Base-by-base conservation (phyloP, 106 monocot genomes). In the Acanthochlamys bracteata region DNA sequence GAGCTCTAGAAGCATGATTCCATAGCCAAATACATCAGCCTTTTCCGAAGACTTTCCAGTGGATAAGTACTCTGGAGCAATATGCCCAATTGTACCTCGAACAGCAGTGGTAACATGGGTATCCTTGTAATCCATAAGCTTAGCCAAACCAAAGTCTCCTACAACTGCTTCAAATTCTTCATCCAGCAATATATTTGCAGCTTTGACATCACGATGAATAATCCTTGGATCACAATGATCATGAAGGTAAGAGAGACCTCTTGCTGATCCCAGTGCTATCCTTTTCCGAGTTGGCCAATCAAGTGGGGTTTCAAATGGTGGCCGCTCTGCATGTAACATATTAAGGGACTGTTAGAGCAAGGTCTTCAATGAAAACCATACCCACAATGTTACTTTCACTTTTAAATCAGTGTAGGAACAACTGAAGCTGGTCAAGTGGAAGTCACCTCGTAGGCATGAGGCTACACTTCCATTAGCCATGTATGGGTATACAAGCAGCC, bases 201-300 rank as follows among this genome's bases (percentile, higher is more conserved):
- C 96, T 71, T 96, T 96, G 17, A 96, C 96, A 80, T 96, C 96
- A 26, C 96, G 87, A 45, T 96, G 96, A 71, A 96, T 96, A 63
- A 96, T 96, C 76, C 88, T 96, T 13, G 96, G 96, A 78, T 96
- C 96, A 71, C 96, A 96, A 56, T 96, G 95, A 59, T 96, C 95
- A 49, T 96, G 95, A 66, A 91, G 70, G 26, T 91, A 96, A 21
- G 90, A 90, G 24, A 96, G 71, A 7, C 95, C 95, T 23, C 95
- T 80, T 20, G 95, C 90, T 64, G 95, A 80, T 54, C 95, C 95
- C 65, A 96, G 60, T 57, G 95, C 90, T 55, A 96, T 96, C 47
- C 70, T 57, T 59, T 68, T 82, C 42, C 95, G 82, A 39, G 76
- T 88, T 43, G 62, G 66, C 95, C 95, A 96, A 69, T 75, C 76